Evolutionary conservation across 2,329 filamentous ascomycete genomes (phyloP).

Genomic region (Pezicula neosporulosa): DNA sequence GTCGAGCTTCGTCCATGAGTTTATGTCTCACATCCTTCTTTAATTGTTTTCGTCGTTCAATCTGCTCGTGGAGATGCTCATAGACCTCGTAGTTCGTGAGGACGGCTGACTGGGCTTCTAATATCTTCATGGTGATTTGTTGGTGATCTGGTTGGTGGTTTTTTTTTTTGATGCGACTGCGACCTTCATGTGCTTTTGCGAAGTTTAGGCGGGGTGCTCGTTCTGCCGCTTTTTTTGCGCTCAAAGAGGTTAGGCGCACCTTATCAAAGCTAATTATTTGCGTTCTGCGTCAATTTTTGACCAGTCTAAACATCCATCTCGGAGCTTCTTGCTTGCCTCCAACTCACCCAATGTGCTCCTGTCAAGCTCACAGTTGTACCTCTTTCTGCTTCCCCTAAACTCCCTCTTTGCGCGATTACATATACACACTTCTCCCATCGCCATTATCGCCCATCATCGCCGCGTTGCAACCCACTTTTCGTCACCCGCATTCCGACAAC

Average conservation of each 20-base stretch:
- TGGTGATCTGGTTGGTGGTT: neutral
- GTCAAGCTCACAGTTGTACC: neutral
- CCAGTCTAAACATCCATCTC: neutral
- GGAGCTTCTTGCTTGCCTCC: neutral
- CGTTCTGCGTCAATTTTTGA: neutral
- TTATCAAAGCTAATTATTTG: neutral
- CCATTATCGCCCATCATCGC: neutral
- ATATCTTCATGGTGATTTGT: conserved; percentile 56
- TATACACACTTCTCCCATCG: neutral
- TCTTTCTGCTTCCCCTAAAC: conserved; percentile 1
- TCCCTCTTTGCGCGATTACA: neutral
- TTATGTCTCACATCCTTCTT: no score
- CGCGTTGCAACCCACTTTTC: conserved; percentile 11
- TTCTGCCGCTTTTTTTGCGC: conserved; percentile 1
- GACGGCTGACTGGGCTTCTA: conserved; percentile 66
- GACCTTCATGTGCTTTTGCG: neutral
- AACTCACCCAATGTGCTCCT: neutral
- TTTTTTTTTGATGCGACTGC: neutral
- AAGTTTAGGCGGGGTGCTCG: neutral
- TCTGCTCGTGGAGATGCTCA: conserved; percentile 57
- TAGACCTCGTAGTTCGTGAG: conserved; percentile 74
- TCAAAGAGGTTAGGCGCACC: neutral
- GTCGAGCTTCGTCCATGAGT: neutral
- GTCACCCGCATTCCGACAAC: conserved; percentile 20
- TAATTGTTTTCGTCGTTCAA: conserved; percentile 37